Conservation (phyloP, 768 basidiomycete genomes). For the Rhizopogon salebrosus region DNA sequence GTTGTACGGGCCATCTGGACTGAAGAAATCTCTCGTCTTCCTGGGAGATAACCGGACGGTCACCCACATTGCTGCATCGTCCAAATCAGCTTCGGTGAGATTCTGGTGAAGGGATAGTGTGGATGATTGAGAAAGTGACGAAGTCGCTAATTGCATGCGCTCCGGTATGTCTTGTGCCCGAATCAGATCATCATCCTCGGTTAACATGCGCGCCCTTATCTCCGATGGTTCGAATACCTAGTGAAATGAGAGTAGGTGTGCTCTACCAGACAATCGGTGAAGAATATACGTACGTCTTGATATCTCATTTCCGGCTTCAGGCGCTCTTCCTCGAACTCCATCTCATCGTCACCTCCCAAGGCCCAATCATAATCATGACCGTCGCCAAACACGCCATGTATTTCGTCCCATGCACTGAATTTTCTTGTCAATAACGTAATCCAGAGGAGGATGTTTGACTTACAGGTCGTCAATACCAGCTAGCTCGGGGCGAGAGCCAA, state of each 20-base stretch:
- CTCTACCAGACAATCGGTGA: slow-evolving; percentile 1
- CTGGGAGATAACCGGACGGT: slow-evolving; percentile 67
- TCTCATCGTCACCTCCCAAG: slow-evolving; percentile 71
- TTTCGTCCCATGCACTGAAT: slow-evolving; percentile 87
- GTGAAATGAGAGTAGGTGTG: slow-evolving; percentile 6
- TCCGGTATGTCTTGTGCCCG: slow-evolving; percentile 89
- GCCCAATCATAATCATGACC: slow-evolving; percentile 98
- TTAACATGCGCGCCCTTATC: slow-evolving; percentile 83
- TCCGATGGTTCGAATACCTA: slow-evolving; percentile 98
- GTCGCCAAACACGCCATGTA: slow-evolving; percentile 93
- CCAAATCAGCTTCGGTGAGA: slow-evolving; percentile 68
- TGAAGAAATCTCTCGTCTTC: slow-evolving; percentile 72
- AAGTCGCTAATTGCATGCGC: slow-evolving; percentile 88
- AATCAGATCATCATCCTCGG: slow-evolving; percentile 91
- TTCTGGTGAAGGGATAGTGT: slow-evolving; percentile 56
- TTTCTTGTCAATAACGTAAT: slow-evolving; percentile 7
- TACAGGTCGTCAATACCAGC: slow-evolving; percentile 82
- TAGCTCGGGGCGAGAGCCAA: slow-evolving; percentile 61
- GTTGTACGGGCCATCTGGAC: slow-evolving; percentile 52
- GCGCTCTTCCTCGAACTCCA: slow-evolving; percentile 41
- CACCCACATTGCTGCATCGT: slow-evolving; percentile 85
- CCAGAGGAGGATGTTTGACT: slow-evolving; percentile 25
- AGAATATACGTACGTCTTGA: slow-evolving; percentile 56
- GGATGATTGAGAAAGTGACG: slow-evolving; percentile 68
- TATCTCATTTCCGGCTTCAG: slow-evolving; percentile 76